phyloP scores from a whole-genome alignment of 1,139 yeast species.

The Sugiyamaella novakii region DNA sequence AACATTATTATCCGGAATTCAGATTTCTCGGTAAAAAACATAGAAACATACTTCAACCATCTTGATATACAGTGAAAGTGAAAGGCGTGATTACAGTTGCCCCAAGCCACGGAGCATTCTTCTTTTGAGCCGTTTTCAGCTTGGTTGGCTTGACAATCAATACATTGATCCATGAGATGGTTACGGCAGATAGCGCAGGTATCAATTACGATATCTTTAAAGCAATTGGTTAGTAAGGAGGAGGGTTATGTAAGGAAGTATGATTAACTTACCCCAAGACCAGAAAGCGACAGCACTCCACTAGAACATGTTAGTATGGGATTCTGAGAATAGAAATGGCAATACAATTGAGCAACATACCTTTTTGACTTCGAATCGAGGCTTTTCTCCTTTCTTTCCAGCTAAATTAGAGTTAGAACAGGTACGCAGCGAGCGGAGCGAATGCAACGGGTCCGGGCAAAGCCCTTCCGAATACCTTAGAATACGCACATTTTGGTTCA shows the following conservation, averaged over 20 bases:
- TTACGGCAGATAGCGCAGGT: slow-evolving; percentile 98
- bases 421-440: too few species aligned
- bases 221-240: slow-evolving; percentile 14
- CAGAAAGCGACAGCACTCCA: slow-evolving; percentile 99
- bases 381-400: slow-evolving; percentile 39
- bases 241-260: not conserved
- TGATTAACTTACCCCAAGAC: slow-evolving; percentile 81
- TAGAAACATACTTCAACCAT: slow-evolving; percentile 69
- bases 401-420: not conserved
- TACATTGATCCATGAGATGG: slow-evolving; percentile 98
- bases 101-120: slow-evolving; percentile 97
- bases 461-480: too few species aligned
- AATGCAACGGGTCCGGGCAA: too few species aligned
- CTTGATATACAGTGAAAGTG: slow-evolving; percentile 94
- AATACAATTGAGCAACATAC: slow-evolving; percentile 28
- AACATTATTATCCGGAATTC: too few species aligned
- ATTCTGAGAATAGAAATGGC: not conserved
- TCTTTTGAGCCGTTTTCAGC: slow-evolving; percentile 60
- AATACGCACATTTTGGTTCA: slow-evolving; percentile 11
- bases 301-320: slow-evolving; percentile 29
- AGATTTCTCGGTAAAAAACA: too few species aligned
- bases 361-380: slow-evolving; percentile 69
- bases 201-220: slow-evolving; percentile 75
- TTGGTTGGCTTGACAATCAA: slow-evolving; percentile 89
- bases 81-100: slow-evolving; percentile 91